These are phyloP conservation scores for Blastomyces gilchristii DNA, from an alignment of 2,329 filamentous ascomycete species.

Conservation along the genomic window DNA sequence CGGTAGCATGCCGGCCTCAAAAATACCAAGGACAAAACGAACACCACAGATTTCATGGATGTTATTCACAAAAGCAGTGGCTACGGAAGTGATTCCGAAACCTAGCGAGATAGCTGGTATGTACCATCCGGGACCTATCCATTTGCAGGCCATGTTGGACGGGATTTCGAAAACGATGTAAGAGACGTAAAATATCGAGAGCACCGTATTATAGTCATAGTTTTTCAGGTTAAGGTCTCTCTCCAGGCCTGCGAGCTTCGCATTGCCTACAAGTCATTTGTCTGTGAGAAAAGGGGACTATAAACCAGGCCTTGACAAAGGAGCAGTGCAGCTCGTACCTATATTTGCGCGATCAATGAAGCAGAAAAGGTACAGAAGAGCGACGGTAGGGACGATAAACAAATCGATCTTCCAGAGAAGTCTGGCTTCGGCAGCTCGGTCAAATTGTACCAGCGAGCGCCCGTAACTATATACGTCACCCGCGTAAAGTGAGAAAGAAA, in stretches of 20 bases:
- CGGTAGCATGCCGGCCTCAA: constrained; percentile 64
- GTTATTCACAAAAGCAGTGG: constrained; percentile 54
- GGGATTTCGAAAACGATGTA: constrained; percentile 68
- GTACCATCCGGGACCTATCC: constrained; percentile 62
- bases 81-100: constrained; percentile 55
- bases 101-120: constrained; percentile 52
- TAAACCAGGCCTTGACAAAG: neutral
- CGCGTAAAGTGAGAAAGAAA: constrained; percentile 8
- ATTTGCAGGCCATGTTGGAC: constrained; percentile 58
- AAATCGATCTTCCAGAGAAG: constrained; percentile 57
- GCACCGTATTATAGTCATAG: constrained; percentile 59
- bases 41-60: constrained; percentile 47
- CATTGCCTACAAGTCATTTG: constrained; percentile 46
- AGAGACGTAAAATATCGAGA: constrained; percentile 60
- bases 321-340: constrained; percentile 35
- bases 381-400: constrained; percentile 54
- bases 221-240: constrained; percentile 49
- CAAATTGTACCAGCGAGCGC: constrained; percentile 44
- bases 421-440: constrained; percentile 46
- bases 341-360: constrained; percentile 69
- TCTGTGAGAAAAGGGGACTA: neutral
- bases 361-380: constrained; percentile 59
- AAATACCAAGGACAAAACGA: constrained; percentile 56
- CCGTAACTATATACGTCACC: constrained; percentile 34
- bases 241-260: constrained; percentile 54